Evolutionary conservation across 2,329 filamentous ascomycete species (phyloP), one percentile per base, ranked within the genome.

Genomic region (Teratosphaeria epicoccoides): DNA sequence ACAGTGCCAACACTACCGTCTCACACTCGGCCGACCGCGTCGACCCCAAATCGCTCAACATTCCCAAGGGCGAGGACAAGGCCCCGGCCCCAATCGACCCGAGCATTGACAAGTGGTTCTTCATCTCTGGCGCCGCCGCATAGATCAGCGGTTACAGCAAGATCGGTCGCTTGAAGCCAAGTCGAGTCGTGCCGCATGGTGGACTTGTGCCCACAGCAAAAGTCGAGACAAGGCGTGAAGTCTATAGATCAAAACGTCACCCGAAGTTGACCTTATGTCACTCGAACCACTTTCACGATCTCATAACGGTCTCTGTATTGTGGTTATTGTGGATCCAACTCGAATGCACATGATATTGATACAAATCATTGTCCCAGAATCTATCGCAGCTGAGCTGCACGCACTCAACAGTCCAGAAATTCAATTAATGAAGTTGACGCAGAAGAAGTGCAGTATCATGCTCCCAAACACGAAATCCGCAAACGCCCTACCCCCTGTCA

Each of bases 71-170:
- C 74, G 80, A 96, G 81, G 84, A 94, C 67, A 77, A 94, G 53
- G 71, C 80, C 51, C 83, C 93, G 55, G 91, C 85, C 60, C 90
- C 91, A 68, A 95, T 98, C 65, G 93, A 98, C 70, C 81, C 83
- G 70, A 94, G 85, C 74, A 95, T 97, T 69, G 93, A 98, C 83
- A 98, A 98, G 84, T 98, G 93, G 93, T 98, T 98, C 86, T 98
- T 97, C 83, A 98, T 98, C 75, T 95, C 89, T 72, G 93, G 93
- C 73, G 93, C 93, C 64, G 73, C 72, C 58, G 68, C 66, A 58
- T 75, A 73, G 62, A 57, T 49, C 14, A n/a, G n/a, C 20, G 14
- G 9, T 40, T 17, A 22, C 3, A 24, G 17, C 47, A 43, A 22
- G 22, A 28, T 49, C 17, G 11, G 11, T 6, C 14, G 46, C 7